Percentiles rank a stretch among this genome's conserved stretches.
Conservation (phyloP, 2,329 filamentous ascomycete species). For the Herpotrichia juniperi region DNA sequence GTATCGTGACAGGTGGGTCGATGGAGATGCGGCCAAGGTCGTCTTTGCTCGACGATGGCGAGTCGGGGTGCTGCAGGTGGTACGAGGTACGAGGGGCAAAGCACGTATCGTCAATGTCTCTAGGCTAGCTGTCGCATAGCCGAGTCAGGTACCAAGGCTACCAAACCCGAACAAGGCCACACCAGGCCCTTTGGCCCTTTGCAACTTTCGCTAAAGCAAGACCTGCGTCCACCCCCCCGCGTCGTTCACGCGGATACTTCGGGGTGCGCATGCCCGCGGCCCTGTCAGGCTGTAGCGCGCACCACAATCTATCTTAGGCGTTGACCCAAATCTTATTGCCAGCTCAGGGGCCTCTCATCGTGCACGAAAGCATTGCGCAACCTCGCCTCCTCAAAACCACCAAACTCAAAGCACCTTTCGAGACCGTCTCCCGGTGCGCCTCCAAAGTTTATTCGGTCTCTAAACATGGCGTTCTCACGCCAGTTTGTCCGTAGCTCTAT, state of each 20-base stretch:
- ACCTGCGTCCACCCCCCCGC: neutral
- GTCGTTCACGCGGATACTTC: neutral
- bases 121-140: neutral
- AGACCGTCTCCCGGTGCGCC: neutral
- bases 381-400: conserved; percentile 3
- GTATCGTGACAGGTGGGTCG: neutral
- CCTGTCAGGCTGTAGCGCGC: neutral
- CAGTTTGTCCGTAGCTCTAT: neutral
- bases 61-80: too few species aligned
- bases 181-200: neutral
- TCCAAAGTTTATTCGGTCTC: neutral
- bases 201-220: neutral
- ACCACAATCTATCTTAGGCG: neutral
- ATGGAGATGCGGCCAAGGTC: neutral
- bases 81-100: neutral
- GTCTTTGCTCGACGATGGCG: neutral
- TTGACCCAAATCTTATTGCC: conserved; percentile 4
- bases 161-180: neutral
- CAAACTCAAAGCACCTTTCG: conserved; percentile 7
- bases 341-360: neutral
- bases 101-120: neutral
- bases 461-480: neutral
- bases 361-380: conserved; percentile 4
- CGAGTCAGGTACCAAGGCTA: neutral
- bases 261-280: neutral